Base-by-base conservation (phyloP, 1,139 yeast genomes). In the Lodderomyces orthopsilosis region DNA sequence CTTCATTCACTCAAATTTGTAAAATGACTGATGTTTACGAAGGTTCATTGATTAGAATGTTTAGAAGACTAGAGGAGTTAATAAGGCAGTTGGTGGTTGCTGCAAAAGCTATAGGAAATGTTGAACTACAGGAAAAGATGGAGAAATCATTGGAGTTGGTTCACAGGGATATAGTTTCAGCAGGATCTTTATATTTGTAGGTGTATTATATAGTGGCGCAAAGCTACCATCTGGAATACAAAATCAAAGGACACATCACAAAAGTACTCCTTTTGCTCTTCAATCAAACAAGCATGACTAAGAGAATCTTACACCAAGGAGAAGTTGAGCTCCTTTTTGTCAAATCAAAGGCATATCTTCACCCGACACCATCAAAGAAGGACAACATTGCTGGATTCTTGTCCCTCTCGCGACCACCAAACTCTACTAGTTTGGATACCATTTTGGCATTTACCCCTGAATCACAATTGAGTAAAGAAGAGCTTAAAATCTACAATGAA, bases 1-100 rank as follows among this genome's bases (percentile, higher is more conserved):
- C 96, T 4, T 72, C 93, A 0, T 94, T 94, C 65, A 91, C 97
- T 0, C 97, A 91, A 61, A 91, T 93, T 49, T 93, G 98, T 70
- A 91, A 91, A 65, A 89, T 93, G 97, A 93, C 98, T 0, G 98
- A 93, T 61, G 98, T 94, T 37, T 94, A 91, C 56, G 98, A 94
- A 70, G 99, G 99, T 37, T 85, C 95, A 24, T 76, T 94, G 61
- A 91, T 94, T 51, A 81, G 98, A 63, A 85, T 89, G 79, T 91
- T 94, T 69, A 84, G 94, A 64, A 77, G 98, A 58, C 71, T 94
- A 45, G 98, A 93, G 63, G 99, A 94, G 62, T 77, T 94, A 71
- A 71, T 94, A 42, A 79, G 95, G 56, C 98, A 94, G 63, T 75
- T 94, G 79, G 83, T 83, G 35, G 81, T 79, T 54, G 98, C 96